These are phyloP conservation scores for Citrus reticulata DNA, from an alignment of 345 rosid species.

Conservation along the genomic window DNA sequence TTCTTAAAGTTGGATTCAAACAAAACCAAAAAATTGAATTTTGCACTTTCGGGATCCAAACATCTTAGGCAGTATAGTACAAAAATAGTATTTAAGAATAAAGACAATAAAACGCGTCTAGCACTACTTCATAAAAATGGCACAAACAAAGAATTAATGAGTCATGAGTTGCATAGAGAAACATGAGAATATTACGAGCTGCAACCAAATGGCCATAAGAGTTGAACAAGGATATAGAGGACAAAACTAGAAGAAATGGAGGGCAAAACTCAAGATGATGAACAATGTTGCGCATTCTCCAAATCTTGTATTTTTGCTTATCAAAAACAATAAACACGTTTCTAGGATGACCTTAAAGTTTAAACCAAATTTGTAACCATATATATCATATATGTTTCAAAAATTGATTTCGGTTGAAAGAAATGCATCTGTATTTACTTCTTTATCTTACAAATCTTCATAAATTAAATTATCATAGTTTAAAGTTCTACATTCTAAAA, in stretches of 20 bases:
- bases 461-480: neutral
- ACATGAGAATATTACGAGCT: neutral
- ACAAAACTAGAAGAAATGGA: neutral
- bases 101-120: neutral
- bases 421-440: neutral
- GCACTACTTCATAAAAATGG: neutral
- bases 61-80: neutral
- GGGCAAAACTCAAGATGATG: neutral
- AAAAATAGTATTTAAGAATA: neutral
- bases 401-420: neutral
- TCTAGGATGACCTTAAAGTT: neutral
- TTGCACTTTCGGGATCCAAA: neutral
- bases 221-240: neutral
- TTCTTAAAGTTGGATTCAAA: neutral
- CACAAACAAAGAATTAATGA: neutral
- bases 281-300: neutral
- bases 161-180: neutral
- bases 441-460: neutral
- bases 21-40: neutral
- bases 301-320: neutral
- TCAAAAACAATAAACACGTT: neutral
- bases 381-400: neutral
- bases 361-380: neutral
- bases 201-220: neutral
- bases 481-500: neutral